phyloP scores from a whole-genome alignment of 768 basidiomycete genomes.

The Scleroderma bovista region DNA sequence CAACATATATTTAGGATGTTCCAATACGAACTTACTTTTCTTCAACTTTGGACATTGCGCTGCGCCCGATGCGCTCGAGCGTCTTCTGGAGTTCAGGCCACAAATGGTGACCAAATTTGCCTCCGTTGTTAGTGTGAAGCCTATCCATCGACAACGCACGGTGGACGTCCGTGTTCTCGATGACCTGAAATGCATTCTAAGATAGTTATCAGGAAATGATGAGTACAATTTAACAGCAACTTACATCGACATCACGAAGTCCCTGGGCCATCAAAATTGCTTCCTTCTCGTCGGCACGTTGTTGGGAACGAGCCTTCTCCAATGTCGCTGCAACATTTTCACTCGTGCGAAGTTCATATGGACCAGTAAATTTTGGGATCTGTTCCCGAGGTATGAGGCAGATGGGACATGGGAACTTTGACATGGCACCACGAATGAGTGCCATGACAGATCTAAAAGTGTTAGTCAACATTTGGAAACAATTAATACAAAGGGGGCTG shows the following conservation, averaged over 20 bases:
- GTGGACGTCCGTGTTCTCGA: conserved; percentile 31
- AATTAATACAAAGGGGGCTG: conserved; percentile 18
- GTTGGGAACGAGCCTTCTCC: conserved; percentile 5
- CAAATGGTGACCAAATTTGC: conserved; percentile 30
- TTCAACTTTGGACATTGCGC: conserved; percentile 33
- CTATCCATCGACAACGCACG: conserved; percentile 33
- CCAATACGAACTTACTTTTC: conserved; percentile 29
- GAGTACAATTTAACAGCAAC: conserved; percentile 23
- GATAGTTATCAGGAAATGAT: not conserved
- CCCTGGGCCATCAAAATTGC: conserved; percentile 25
- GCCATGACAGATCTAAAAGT: conserved; percentile 7
- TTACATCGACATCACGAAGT: too few relatives aligned
- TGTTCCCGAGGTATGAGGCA: not conserved
- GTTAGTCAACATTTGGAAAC: conserved; percentile 18
- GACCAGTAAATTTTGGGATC: not conserved
- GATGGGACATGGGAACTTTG: conserved; percentile 11
- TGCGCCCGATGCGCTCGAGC: conserved; percentile 22
- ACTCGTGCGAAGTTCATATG: conserved; percentile 15
- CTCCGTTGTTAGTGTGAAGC: conserved; percentile 33
- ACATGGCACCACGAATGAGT: conserved; percentile 28
- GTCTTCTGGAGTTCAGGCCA: conserved; percentile 17
- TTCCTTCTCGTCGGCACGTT: conserved; percentile 10
- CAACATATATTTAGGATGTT: conserved; percentile 16
- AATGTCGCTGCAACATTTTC: conserved; percentile 9
- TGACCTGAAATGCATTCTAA: conserved; percentile 30